A percentile compares a stretch with the other conserved stretches of the same genome.
These are phyloP conservation scores for Arthrobotrys musiformis DNA, from an alignment of 2,329 filamentous ascomycete genomes.

Conservation along the genomic window DNA sequence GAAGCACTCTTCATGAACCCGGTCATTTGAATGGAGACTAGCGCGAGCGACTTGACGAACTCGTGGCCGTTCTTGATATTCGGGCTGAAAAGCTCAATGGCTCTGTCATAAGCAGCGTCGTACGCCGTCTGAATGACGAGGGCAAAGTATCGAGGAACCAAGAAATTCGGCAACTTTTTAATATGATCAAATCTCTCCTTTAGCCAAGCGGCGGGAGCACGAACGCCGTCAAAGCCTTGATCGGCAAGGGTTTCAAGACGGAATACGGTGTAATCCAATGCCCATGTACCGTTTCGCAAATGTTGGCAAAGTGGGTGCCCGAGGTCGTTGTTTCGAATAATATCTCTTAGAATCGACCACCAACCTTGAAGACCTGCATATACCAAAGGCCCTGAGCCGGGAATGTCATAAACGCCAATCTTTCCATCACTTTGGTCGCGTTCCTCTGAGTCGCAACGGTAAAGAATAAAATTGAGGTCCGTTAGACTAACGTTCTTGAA, in stretches of 20 bases:
- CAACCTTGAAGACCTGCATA: conserved; percentile 98
- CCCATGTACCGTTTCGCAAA: conserved; percentile 89
- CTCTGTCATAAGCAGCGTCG: conserved; percentile 80
- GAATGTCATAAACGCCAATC: conserved; percentile 90
- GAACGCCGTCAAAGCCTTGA: conserved; percentile 73
- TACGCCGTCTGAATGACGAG: conserved; percentile 89
- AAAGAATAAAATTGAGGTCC: conserved; percentile 91
- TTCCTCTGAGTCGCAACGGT: conserved; percentile 90
- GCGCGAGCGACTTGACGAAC: conserved; percentile 86
- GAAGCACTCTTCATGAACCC: conserved; percentile 88
- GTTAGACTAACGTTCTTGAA: conserved; percentile 79
- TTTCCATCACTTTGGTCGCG: conserved; percentile 79
- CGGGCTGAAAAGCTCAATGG: conserved; percentile 79
- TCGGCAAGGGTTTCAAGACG: conserved; percentile 76
- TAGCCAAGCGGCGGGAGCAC: conserved; percentile 79
- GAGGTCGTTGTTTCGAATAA: conserved; percentile 88
- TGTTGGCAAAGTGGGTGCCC: conserved; percentile 95
- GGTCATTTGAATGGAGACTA: conserved; percentile 92
- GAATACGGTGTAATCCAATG: conserved; percentile 84
- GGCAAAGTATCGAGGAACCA: conserved; percentile 92
- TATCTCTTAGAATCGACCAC: conserved; percentile 89
- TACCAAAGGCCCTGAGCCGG: conserved; percentile 82
- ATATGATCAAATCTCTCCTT: conserved; percentile 86
- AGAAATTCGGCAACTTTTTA: conserved; percentile 83
- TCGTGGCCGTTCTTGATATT: conserved; percentile 83